Evolutionary conservation across 176 grass and related monocot genomes (phyloP).

Genomic region (Aegilops longissima): DNA sequence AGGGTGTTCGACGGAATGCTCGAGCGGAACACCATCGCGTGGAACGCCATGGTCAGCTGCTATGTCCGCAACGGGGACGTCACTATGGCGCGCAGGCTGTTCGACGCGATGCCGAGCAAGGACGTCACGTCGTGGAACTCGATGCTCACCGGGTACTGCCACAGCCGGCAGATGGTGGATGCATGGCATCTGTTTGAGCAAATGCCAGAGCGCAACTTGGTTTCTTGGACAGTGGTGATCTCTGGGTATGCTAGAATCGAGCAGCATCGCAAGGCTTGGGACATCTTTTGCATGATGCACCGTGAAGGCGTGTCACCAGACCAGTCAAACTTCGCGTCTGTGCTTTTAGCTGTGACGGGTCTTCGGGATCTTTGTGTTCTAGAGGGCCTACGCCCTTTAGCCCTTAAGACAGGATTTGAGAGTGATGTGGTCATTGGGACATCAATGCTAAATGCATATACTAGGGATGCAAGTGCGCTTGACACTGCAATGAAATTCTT

Average conservation of each 20-base stretch:
- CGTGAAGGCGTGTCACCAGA: slow-evolving; percentile 42
- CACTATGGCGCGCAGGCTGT: slow-evolving; percentile 41
- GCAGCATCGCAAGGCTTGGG: slow-evolving; percentile 50
- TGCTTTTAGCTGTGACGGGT: slow-evolving; percentile 44
- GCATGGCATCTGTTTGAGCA: slow-evolving; percentile 42
- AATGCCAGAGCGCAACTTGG: slow-evolving; percentile 47
- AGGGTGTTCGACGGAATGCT: slow-evolving; percentile 57
- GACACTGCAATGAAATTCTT: slow-evolving; percentile 55
- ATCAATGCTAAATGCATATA: slow-evolving; percentile 57
- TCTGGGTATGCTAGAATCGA: slow-evolving; percentile 66
- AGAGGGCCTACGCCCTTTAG: slow-evolving; percentile 42
- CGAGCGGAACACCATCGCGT: slow-evolving; percentile 44
- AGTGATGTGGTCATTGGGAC: slow-evolving; percentile 60
- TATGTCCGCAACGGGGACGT: slow-evolving; percentile 56
- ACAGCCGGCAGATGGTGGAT: slow-evolving; percentile 44
- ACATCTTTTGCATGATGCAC: slow-evolving; percentile 49
- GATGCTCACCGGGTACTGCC: slow-evolving; percentile 72
- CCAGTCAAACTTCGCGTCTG: slow-evolving; percentile 46
- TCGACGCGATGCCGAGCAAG: slow-evolving; percentile 52
- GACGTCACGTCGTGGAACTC: slow-evolving; percentile 64
- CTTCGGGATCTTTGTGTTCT: slow-evolving; percentile 34
- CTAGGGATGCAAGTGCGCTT: slow-evolving; percentile 37
- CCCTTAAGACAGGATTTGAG: slow-evolving; percentile 54
- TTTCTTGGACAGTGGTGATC: slow-evolving; percentile 69
- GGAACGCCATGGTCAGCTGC: slow-evolving; percentile 65